Conservation (phyloP, 345 rosid genomes). For the Aquilaria sinensis region DNA sequence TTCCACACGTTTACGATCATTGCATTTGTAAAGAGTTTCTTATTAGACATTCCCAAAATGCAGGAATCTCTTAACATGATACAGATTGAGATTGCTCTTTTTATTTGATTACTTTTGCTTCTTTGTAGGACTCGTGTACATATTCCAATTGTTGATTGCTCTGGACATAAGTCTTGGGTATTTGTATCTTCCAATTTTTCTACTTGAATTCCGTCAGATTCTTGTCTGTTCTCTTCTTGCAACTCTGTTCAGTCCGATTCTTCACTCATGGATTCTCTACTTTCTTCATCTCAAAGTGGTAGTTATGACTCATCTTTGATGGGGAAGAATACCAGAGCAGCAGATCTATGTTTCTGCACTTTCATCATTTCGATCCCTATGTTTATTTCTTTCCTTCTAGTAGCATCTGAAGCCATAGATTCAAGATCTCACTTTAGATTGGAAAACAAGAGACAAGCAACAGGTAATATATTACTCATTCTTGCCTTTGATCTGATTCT, state of each 20-base stretch:
- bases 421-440: too few relatives aligned
- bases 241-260: neutral
- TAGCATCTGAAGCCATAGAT: too few relatives aligned
- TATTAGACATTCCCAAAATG: constrained; percentile 31
- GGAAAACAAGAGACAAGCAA: too few relatives aligned
- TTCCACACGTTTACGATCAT: constrained; percentile 14
- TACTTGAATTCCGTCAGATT: constrained; percentile 11
- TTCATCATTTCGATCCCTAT: too few relatives aligned
- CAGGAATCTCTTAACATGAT: constrained; percentile 42
- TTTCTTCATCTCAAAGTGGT: too few relatives aligned
- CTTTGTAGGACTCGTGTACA: constrained; percentile 17
- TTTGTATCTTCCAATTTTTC: constrained; percentile 18
- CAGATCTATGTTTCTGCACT: too few relatives aligned
- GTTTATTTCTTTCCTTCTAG: too few relatives aligned
- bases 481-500: too few relatives aligned
- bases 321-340: too few relatives aligned
- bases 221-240: neutral
- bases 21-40: constrained; percentile 15
- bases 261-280: too few relatives aligned
- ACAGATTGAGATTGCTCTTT: constrained; percentile 25
- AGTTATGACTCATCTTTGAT: too few relatives aligned
- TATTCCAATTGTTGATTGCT: constrained; percentile 32
- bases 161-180: constrained; percentile 29
- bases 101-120: neutral
- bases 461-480: too few relatives aligned